Evolutionary conservation across 2,329 filamentous ascomycete genomes (phyloP).

Genomic region (Teratosphaeria gauchensis): DNA sequence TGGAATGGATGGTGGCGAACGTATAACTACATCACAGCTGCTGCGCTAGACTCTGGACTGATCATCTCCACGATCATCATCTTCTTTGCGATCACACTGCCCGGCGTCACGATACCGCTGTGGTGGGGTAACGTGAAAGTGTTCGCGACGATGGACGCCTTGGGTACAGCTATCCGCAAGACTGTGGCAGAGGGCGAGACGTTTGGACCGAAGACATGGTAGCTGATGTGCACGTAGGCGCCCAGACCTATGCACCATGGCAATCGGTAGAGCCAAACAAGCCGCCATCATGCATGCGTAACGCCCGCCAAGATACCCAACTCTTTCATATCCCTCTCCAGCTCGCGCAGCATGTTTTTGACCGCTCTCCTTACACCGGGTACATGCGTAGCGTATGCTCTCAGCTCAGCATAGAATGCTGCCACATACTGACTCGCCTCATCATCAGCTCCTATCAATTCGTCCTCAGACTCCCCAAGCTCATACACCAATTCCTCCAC

Average conservation of each 20-base stretch:
- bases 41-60: slow-evolving; percentile 27
- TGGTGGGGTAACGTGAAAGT: slow-evolving; percentile 9
- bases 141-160: slow-evolving; percentile 16
- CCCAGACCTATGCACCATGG: not conserved
- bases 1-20: slow-evolving; percentile 44
- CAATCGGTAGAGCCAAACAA: not conserved
- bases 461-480: not conserved
- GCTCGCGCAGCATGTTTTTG: not conserved
- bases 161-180: slow-evolving; percentile 16
- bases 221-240: not conserved
- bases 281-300: not conserved
- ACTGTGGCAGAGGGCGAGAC: slow-evolving; percentile 51
- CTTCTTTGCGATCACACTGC: slow-evolving; percentile 31
- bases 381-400: not conserved
- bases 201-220: slow-evolving; percentile 49
- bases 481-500: not conserved
- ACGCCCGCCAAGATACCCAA: not conserved
- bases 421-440: not conserved
- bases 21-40: slow-evolving; percentile 29
- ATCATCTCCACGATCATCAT: slow-evolving; percentile 29
- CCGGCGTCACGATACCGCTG: slow-evolving; percentile 24
- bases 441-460: not conserved
- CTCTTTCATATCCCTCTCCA: not conserved
- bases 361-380: not conserved
- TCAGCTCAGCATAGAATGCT: not conserved